Percentiles rank a stretch among this genome's conserved stretches.
Conservation (phyloP, 768 basidiomycete species). For the Pleurotus eryngii region DNA sequence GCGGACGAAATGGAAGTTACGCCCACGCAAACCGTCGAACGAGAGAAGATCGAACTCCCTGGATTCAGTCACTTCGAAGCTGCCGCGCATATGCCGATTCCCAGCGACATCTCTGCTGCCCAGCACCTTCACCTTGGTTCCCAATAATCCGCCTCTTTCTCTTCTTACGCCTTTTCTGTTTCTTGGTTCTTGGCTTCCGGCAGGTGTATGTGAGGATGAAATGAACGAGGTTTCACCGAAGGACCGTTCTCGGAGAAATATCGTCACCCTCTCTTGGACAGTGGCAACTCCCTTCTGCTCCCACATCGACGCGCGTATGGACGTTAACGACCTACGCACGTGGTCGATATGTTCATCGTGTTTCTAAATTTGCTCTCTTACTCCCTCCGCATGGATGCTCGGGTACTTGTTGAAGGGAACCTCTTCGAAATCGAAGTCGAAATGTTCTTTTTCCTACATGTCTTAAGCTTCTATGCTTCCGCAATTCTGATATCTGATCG, state of each 20-base stretch:
- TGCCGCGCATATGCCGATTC: slow-evolving; percentile 26
- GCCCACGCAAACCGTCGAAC: slow-evolving; percentile 4
- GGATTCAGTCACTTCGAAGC: slow-evolving; percentile 65
- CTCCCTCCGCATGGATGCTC: neutral
- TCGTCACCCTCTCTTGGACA: neutral
- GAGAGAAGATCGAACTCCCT: slow-evolving; percentile 50
- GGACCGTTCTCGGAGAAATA: neutral
- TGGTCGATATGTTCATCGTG: neutral
- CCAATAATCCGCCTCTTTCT: neutral
- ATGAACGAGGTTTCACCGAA: neutral
- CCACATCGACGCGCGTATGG: neutral
- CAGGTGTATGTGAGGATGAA: neutral
- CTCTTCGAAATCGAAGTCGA: too few species aligned
- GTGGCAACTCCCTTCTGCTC: neutral
- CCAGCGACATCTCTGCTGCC: slow-evolving; percentile 2
- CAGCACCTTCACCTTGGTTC: neutral
- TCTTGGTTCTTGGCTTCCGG: neutral
- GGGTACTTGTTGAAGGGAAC: neutral
- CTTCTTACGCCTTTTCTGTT: neutral
- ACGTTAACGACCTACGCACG: neutral
- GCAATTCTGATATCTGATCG: too few species aligned
- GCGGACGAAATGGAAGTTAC: slow-evolving; percentile 16
- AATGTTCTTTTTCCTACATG: too few species aligned
- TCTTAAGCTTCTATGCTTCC: too few species aligned
- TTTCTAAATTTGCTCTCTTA: neutral